Percentiles rank a stretch among this genome's conserved stretches.
phyloP scores from a whole-genome alignment of 2,329 filamentous ascomycete species.

The Fusarium illudens region DNA sequence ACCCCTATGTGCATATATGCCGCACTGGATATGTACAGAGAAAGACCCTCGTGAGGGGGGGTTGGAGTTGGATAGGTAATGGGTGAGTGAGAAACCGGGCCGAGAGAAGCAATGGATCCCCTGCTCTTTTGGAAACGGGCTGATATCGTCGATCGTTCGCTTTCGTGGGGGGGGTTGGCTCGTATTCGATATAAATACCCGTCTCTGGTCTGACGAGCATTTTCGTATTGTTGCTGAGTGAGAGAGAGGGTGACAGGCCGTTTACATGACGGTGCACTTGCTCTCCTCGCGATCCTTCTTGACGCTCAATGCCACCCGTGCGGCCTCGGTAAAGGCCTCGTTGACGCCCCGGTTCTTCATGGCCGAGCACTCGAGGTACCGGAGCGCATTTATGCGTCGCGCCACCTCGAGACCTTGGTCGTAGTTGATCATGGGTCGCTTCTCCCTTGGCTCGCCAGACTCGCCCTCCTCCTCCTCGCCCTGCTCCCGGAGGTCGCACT shows the following conservation, averaged over 20 bases:
- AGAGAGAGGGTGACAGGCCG: no score
- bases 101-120: slow-evolving; percentile 9
- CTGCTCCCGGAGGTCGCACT: slow-evolving; percentile 92
- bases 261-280: slow-evolving; percentile 69
- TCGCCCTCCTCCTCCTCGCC: slow-evolving; percentile 73
- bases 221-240: slow-evolving; percentile 17
- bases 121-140: neutral
- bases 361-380: slow-evolving; percentile 97
- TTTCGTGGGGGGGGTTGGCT: slow-evolving; percentile 8
- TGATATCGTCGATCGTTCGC: slow-evolving; percentile 8
- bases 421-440: slow-evolving; percentile 83
- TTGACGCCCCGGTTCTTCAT: slow-evolving; percentile 99
- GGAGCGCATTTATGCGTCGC: slow-evolving; percentile 87
- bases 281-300: slow-evolving; percentile 70
- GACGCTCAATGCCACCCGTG: slow-evolving; percentile 85
- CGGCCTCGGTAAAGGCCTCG: slow-evolving; percentile 97
- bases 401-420: slow-evolving; percentile 92
- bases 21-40: slow-evolving; percentile 43
- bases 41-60: slow-evolving; percentile 10
- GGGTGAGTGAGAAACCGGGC: slow-evolving; percentile 12
- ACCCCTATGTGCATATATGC: slow-evolving; percentile 42
- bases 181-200: slow-evolving; percentile 29
- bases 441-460: slow-evolving; percentile 57
- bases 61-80: neutral
- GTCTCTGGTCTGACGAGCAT: slow-evolving; percentile 4